A percentile compares a stretch with the other conserved stretches of the same genome.
phyloP scores from a whole-genome alignment of 2,329 filamentous ascomycete genomes.

The Simplicillium sp. region DNA sequence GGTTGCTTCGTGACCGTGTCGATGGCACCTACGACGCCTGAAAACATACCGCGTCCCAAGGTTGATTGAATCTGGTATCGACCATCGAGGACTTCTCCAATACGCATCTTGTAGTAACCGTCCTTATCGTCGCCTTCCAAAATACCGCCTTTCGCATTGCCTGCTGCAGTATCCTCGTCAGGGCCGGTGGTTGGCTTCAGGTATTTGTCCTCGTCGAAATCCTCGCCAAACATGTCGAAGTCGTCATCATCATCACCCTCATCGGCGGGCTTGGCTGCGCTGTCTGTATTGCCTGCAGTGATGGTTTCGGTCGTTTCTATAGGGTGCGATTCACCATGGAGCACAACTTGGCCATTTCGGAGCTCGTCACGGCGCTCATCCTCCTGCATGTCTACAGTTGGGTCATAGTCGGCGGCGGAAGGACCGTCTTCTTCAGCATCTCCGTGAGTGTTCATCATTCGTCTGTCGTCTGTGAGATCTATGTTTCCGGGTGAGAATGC shows the following conservation, averaged over 20 bases:
- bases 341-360: constrained; percentile 45
- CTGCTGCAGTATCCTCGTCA: constrained; percentile 41
- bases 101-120: constrained; percentile 91
- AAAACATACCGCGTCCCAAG: constrained; percentile 92
- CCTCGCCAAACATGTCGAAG: constrained; percentile 85
- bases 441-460: constrained; percentile 53
- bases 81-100: constrained; percentile 80
- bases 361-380: constrained; percentile 64
- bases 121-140: constrained; percentile 91
- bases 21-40: constrained; percentile 81
- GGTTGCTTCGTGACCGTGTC: constrained; percentile 64
- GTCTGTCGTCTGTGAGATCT: constrained; percentile 55
- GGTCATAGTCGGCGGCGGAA: constrained; percentile 90
- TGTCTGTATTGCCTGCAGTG: constrained; percentile 12
- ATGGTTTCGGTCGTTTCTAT: constrained; percentile 13
- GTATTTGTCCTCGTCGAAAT: constrained; percentile 60
- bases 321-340: constrained; percentile 33
- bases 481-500: constrained; percentile 49
- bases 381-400: constrained; percentile 78
- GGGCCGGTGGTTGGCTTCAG: constrained; percentile 33
- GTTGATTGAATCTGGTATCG: constrained; percentile 84
- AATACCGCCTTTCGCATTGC: constrained; percentile 63
- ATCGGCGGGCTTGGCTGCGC: constrained; percentile 19
- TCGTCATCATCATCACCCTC: constrained; percentile 61
- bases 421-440: constrained; percentile 56